A percentile compares a stretch with the other conserved stretches of the same genome.
Evolutionary conservation across 2,329 filamentous ascomycete species (phyloP).

Genomic region (Davidsoniella neocaledoniae): DNA sequence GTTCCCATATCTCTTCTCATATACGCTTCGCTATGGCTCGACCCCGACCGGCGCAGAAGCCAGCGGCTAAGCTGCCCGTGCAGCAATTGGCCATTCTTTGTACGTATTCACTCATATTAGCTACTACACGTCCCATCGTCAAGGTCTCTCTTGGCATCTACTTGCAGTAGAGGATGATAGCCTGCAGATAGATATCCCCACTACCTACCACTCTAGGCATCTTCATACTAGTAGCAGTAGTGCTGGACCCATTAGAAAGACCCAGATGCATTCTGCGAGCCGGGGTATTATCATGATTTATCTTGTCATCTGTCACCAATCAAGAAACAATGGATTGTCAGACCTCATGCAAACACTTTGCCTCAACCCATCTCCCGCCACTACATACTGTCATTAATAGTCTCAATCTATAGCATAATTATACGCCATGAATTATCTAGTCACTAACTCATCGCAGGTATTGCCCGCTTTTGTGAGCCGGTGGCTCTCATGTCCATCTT

Average conservation of each 20-base stretch:
- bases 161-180: too few relatives aligned
- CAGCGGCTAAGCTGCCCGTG: conserved; percentile 11
- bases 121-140: neutral
- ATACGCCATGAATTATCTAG: too few relatives aligned
- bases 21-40: neutral
- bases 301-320: neutral
- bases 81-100: conserved; percentile 11
- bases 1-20: neutral
- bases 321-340: neutral
- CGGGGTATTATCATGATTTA: too few relatives aligned
- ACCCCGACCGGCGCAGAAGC: neutral
- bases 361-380: too few relatives aligned
- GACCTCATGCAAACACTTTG: too few relatives aligned
- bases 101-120: conserved; percentile 7
- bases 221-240: too few relatives aligned
- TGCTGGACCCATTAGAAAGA: too few relatives aligned
- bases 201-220: neutral
- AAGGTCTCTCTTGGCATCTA: neutral
- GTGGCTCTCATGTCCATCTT: conserved; percentile 55
- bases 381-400: too few relatives aligned
- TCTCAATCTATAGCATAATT: too few relatives aligned
- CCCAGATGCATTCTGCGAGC: too few relatives aligned
- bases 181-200: neutral
- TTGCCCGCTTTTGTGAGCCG: conserved; percentile 66
- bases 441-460: conserved; percentile 29